phyloP scores from a whole-genome alignment of 495 filamentous ascomycete species.

The Daldinia decipiens region DNA sequence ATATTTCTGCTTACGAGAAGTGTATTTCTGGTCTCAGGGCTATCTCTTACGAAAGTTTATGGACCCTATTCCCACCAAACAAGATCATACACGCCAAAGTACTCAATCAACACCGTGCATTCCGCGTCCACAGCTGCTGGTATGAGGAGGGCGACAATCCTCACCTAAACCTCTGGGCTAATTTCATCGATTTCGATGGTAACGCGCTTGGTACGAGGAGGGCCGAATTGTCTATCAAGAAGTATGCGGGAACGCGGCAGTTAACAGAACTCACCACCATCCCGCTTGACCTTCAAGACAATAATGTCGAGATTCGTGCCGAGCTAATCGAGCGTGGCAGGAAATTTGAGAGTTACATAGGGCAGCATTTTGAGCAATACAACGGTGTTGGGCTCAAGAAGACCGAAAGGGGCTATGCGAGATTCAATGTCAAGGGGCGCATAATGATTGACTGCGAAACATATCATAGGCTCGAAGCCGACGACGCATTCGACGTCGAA shows the following conservation, averaged over 20 bases:
- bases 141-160: constrained; percentile 38
- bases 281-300: constrained; percentile 45
- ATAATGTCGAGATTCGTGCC: constrained; percentile 34
- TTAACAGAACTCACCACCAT: constrained; percentile 42
- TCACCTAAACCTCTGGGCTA: constrained; percentile 22
- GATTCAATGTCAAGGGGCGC: constrained; percentile 45
- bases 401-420: constrained; percentile 36
- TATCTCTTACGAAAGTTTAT: constrained; percentile 51
- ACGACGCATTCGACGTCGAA: constrained; percentile 40
- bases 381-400: constrained; percentile 46
- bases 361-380: constrained; percentile 48
- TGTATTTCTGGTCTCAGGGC: constrained; percentile 42
- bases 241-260: constrained; percentile 44
- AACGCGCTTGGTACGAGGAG: constrained; percentile 42
- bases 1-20: constrained; percentile 48
- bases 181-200: constrained; percentile 52
- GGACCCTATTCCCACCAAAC: constrained; percentile 51
- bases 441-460: constrained; percentile 55
- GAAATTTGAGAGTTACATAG: constrained; percentile 49
- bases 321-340: constrained; percentile 47
- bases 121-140: constrained; percentile 34
- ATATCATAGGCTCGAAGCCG: constrained; percentile 43
- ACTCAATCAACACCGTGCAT: constrained; percentile 46
- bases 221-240: constrained; percentile 35
- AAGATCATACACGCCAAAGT: constrained; percentile 45